phyloP scores from a whole-genome alignment of 768 basidiomycete species.

The Naematelia aurantialba region DNA sequence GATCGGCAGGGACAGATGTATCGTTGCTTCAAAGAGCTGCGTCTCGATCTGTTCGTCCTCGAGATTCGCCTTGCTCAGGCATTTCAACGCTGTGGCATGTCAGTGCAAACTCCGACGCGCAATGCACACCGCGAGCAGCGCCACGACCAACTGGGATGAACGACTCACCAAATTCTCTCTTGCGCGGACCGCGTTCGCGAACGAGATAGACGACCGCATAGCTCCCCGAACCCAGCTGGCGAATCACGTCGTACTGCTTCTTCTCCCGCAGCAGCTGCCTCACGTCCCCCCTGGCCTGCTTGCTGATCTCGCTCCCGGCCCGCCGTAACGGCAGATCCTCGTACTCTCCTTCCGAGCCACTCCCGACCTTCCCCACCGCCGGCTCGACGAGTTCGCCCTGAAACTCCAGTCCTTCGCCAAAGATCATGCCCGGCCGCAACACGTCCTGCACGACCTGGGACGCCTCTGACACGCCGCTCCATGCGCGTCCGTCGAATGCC shows the following conservation, averaged over 20 bases:
- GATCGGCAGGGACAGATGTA: conserved; percentile 84
- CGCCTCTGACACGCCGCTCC: conserved; percentile 21
- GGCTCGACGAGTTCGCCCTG: conserved; percentile 44
- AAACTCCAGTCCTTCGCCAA: conserved; percentile 48
- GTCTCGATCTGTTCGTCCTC: conserved; percentile 79
- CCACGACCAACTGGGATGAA: too few species aligned
- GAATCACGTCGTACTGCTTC: conserved; percentile 69
- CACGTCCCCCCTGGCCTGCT: conserved; percentile 16
- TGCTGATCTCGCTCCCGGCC: conserved; percentile 37
- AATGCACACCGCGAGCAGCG: too few species aligned
- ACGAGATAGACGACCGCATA: conserved; percentile 95
- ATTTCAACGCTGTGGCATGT: conserved; percentile 83
- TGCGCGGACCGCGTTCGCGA: conserved; percentile 42
- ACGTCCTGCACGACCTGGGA: conserved; percentile 31
- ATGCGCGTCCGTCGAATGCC: conserved; percentile 14
- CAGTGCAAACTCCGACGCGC: background rate
- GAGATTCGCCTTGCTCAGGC: conserved; percentile 88
- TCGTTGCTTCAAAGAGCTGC: conserved; percentile 90
- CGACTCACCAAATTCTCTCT: conserved; percentile 49
- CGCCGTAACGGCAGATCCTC: conserved; percentile 29
- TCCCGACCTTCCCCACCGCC: conserved; percentile 34
- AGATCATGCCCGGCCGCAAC: conserved; percentile 37
- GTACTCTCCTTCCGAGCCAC: too few species aligned
- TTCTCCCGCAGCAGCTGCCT: conserved; percentile 11
- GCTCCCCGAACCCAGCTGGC: conserved; percentile 78